A percentile compares a stretch with the other conserved stretches of the same genome.
These are phyloP conservation scores for Tuber microsphaerosporum DNA, from an alignment of 495 filamentous ascomycete species.

Conservation along the genomic window DNA sequence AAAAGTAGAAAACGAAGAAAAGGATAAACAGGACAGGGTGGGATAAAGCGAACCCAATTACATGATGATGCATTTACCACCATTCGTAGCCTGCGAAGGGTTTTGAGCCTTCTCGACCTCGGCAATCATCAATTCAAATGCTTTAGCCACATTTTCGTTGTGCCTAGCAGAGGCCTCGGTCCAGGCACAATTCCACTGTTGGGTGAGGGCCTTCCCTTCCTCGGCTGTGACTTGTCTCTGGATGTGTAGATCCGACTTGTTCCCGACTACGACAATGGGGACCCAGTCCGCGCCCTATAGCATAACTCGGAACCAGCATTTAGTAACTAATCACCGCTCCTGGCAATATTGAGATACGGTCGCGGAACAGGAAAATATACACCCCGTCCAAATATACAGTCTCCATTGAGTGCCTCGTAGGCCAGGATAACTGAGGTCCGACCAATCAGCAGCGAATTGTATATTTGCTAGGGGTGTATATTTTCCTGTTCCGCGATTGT, in stretches of 20 bases:
- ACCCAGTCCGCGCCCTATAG: constrained; percentile 80
- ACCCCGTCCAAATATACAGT: no score
- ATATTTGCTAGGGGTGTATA: no score
- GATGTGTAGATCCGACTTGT: constrained; percentile 93
- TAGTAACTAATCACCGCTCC: constrained; percentile 8
- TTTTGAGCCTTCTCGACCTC: constrained; percentile 94
- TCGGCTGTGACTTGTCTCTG: constrained; percentile 85
- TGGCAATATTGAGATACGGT: constrained; percentile 2
- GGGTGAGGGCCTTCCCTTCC: constrained; percentile 69
- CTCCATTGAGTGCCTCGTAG: no score
- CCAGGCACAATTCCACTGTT: constrained; percentile 84
- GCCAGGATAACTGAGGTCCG: no score
- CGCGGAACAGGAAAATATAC: no score
- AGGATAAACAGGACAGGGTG: constrained; percentile 15
- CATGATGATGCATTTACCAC: constrained; percentile 79
- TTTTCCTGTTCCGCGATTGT: no score
- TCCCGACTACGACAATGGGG: constrained; percentile 89
- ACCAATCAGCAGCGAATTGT: no score
- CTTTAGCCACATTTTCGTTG: constrained; percentile 84
- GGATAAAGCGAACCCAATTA: constrained; percentile 44
- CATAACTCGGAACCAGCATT: constrained; percentile 10
- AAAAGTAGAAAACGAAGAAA: constrained; percentile 14
- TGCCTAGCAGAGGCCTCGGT: constrained; percentile 91
- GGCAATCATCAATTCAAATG: constrained; percentile 89
- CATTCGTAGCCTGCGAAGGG: constrained; percentile 70